Conservation (phyloP, 306 rosid genomes). For the Rosa chinensis region DNA sequence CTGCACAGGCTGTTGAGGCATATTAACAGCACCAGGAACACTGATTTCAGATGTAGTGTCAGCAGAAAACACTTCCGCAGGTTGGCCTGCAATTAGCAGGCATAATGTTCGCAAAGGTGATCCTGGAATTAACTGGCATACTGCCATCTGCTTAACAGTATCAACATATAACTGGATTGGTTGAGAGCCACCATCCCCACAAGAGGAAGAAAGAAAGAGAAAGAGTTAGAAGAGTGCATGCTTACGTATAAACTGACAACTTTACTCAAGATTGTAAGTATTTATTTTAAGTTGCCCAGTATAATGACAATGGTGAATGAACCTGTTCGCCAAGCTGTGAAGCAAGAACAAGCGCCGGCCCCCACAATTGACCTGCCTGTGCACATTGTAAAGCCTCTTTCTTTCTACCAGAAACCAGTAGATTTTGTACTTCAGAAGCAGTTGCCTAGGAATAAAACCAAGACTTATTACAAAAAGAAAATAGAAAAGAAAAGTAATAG, state of each 20-base stretch:
- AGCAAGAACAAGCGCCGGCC: conserved; percentile 96
- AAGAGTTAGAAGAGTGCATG: background rate
- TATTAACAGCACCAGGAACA: conserved; percentile 36
- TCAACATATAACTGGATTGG: conserved; percentile 82
- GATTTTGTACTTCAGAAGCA: conserved; percentile 87
- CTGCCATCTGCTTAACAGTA: conserved; percentile 93
- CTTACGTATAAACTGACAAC: conserved; percentile 10
- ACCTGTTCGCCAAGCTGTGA: conserved; percentile 95
- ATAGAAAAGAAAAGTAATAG: conserved; percentile 1
- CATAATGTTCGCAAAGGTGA: conserved; percentile 94
- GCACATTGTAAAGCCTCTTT: conserved; percentile 86
- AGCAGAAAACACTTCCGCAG: conserved; percentile 77
- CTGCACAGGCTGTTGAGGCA: conserved; percentile 61
- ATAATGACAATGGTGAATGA: conserved; percentile 20
- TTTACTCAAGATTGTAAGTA: conserved; percentile 24
- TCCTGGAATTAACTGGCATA: conserved; percentile 73
- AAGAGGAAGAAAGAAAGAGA: conserved; percentile 1
- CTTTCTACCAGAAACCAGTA: conserved; percentile 85
- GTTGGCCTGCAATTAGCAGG: conserved; percentile 92
- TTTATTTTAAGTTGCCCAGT: conserved; percentile 12
- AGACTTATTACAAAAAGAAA: conserved; percentile 21
- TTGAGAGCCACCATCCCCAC: conserved; percentile 24
- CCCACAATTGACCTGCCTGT: conserved; percentile 97
- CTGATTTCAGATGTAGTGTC: conserved; percentile 31
- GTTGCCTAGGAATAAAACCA: conserved; percentile 58